Base-by-base conservation (phyloP, 352 stramenopile genomes). In the Pythium dissotocum region DNA sequence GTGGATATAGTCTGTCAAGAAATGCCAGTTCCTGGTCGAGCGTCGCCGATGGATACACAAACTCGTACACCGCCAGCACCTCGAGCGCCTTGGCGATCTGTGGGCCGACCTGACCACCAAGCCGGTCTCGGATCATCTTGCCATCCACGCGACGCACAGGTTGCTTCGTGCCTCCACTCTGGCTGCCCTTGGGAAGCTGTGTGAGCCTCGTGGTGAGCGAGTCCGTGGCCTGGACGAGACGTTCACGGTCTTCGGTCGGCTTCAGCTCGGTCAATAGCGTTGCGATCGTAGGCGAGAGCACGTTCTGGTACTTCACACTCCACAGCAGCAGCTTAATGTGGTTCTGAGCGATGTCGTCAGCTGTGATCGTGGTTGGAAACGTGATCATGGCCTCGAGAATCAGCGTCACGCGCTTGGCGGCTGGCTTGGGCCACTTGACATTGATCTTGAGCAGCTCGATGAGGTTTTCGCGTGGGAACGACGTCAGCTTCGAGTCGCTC, bases 381-480 rank as follows among this genome's bases (percentile, higher is more conserved):
- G 80, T 76, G 0, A 77, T 67, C 28, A 89, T 67, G 0, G 84
- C 84, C 57, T 92, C 84, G 24, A 90, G 71, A 21, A 90, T 85
- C 44, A 85, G 64, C 32, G 80, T 80, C 46, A 88, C 77, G 10
- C 82, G 80, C 70, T 92, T 92, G 58, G 82, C 82, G 40, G 76
- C 79, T 1, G 82, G 78, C 53, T 90, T 90, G 13, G 84, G 77
- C 82, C 82, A 90, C 60, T 92, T 92, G 33, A 92, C 80, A 56
- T 89, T 85, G 53, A 75, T 71, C 70, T 92, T 92, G 28, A 92
- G 77, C 77, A 90, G 77, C 62, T 92, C 84, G 36, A 90, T 73
- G 53, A 90, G 75, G 51, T 85, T 75, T 28, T 74, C 76, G 1
- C 65, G 69, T 33, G 78, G 71, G 12, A 89, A 57, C 12, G 56